phyloP scores from a whole-genome alignment of 108 stramenopile genomes.

The Parmales sp. region DNA sequence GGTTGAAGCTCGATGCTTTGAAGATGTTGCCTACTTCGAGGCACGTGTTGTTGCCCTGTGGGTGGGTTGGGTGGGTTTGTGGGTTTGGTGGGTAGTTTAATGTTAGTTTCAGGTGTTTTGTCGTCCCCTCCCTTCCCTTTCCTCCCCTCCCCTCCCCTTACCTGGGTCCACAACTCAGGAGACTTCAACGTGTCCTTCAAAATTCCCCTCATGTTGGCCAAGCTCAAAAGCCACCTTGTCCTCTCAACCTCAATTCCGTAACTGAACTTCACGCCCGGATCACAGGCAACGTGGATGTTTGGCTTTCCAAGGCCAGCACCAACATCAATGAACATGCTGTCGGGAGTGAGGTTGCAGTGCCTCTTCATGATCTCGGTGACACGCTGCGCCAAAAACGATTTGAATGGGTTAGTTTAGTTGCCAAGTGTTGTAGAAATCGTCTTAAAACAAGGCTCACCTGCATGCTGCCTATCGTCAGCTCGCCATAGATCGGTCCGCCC shows the following conservation, averaged over 20 bases:
- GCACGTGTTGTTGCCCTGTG: slow-evolving; percentile 12
- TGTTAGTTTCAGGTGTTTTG: too few relatives aligned
- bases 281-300: slow-evolving; percentile 83
- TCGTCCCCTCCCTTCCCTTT: slow-evolving; percentile 16
- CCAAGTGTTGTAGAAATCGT: not conserved
- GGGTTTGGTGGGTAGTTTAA: too few relatives aligned
- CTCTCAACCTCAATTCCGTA: slow-evolving; percentile 85
- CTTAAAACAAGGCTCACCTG: slow-evolving; percentile 62
- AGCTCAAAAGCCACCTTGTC: slow-evolving; percentile 64
- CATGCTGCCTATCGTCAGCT: slow-evolving; percentile 79
- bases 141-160: slow-evolving; percentile 3
- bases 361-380: slow-evolving; percentile 52
- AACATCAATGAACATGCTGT: slow-evolving; percentile 89
- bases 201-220: slow-evolving; percentile 55
- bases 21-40: slow-evolving; percentile 76
- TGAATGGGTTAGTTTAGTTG: not conserved
- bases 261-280: slow-evolving; percentile 72
- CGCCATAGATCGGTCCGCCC: slow-evolving; percentile 88
- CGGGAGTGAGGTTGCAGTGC: slow-evolving; percentile 48
- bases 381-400: not conserved
- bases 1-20: slow-evolving; percentile 72
- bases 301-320: slow-evolving; percentile 96
- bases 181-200: slow-evolving; percentile 35
- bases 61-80: too few relatives aligned
- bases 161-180: too few relatives aligned